A percentile compares a stretch with the other conserved stretches of the same genome.
Evolutionary conservation across 2,329 filamentous ascomycete genomes (phyloP).

Genomic region (Stachybotrys chartarum): DNA sequence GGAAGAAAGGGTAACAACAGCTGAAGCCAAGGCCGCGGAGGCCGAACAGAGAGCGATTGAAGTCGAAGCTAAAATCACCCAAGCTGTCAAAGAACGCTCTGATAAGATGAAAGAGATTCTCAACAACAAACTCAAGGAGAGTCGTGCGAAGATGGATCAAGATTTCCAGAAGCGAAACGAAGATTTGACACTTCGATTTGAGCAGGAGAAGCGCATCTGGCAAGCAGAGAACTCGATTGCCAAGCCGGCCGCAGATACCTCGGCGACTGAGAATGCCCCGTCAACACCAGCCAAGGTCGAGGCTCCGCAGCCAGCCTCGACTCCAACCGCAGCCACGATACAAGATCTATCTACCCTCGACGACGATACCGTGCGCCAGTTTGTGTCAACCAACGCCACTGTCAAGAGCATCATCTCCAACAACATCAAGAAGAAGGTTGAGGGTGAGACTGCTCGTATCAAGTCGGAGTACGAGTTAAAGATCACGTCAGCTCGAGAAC

Average conservation of each 20-base stretch:
- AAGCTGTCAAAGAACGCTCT: slow-evolving; percentile 56
- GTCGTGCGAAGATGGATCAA: slow-evolving; percentile 44
- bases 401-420: slow-evolving; percentile 50
- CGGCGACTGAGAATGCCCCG: slow-evolving; percentile 15
- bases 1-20: slow-evolving; percentile 53
- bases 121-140: slow-evolving; percentile 64
- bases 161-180: slow-evolving; percentile 47
- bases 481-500: slow-evolving; percentile 45
- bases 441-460: slow-evolving; percentile 54
- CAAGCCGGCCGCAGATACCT: slow-evolving; percentile 14
- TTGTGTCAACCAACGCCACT: slow-evolving; percentile 49
- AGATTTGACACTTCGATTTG: slow-evolving; percentile 47
- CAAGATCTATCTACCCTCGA: slow-evolving; percentile 40
- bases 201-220: slow-evolving; percentile 58
- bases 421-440: slow-evolving; percentile 65
- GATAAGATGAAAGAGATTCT: slow-evolving; percentile 63
- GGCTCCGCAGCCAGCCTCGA: slow-evolving; percentile 23
- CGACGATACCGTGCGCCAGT: slow-evolving; percentile 49
- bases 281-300: slow-evolving; percentile 34
- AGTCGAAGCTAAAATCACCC: slow-evolving; percentile 55
- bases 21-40: slow-evolving; percentile 56
- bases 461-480: slow-evolving; percentile 50
- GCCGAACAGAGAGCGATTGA: slow-evolving; percentile 57
- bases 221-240: slow-evolving; percentile 41
- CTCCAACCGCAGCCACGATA: slow-evolving; percentile 23